Base-by-base conservation (phyloP, 148 eudicot genomes). In the Fagopyrum esculentum region DNA sequence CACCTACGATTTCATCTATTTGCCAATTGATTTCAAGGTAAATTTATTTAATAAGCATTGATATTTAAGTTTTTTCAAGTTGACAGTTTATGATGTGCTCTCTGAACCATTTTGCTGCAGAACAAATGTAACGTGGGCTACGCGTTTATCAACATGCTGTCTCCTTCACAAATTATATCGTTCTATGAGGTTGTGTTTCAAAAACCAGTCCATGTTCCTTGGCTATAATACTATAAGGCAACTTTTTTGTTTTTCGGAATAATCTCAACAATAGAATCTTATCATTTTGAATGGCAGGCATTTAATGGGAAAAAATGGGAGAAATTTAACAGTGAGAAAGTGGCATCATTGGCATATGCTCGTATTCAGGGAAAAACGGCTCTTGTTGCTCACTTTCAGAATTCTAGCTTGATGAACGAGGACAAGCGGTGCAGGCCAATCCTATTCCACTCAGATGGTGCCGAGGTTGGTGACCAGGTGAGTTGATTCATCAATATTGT, bases 21-120 rank as follows among this genome's bases (percentile, higher is more conserved):
- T 95, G 77, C 99, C 99, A 15, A 95, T 95, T 60, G 99, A 95
- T 82, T 95, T 95, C 46, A 95, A 95, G 94, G 99, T 89, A 81
- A 45, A 13, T 55, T 12, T 11, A 46, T 17, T 47, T 6, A 45
- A 45, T 40, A 66, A 13, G 54, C 55, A 45, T 8, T 15, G n/a
- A 17, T 9, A 48, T 44, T 71, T 46, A 49, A 60, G 40, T 26
- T 59, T 76, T 35, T 35, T 35, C 3, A 35, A 44, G 29, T 50
- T 79, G 19, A 45, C 46, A 12, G 44, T 70, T 68, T 75, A 19
- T 52, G 69, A 45, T 44, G 1, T 3, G 78, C 77, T 55, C 6
- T 29, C 79, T 70, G 10, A 78, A n/a, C 72, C 19, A 3, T 83
- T 15, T 66, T 60, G 6, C 4, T 87, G 83, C 96, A 94, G 98